Conservation (phyloP, 139 green algal species). For the Asterochloris sp. region DNA sequence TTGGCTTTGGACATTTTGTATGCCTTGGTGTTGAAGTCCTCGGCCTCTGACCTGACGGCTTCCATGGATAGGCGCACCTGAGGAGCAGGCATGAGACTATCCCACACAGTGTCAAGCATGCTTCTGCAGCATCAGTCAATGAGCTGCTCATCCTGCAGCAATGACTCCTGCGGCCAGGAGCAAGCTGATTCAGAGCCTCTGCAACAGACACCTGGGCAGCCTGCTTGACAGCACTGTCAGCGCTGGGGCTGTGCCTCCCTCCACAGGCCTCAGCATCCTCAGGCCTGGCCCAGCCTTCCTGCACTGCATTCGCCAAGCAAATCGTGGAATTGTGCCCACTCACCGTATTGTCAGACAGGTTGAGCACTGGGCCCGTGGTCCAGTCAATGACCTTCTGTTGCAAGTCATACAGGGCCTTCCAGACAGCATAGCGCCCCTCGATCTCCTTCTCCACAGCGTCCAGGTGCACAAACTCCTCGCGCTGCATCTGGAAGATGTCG, state of each 20-base stretch:
- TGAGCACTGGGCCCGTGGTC: constrained; percentile 64
- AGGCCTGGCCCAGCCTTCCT: too few species aligned
- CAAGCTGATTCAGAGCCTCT: too few species aligned
- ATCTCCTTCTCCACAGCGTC: constrained; percentile 51
- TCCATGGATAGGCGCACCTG: constrained; percentile 52
- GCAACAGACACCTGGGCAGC: too few species aligned
- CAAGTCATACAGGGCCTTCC: constrained; percentile 62
- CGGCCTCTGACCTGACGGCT: constrained; percentile 52
- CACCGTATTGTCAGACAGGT: constrained; percentile 33
- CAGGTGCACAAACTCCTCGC: constrained; percentile 50
- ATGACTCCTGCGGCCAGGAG: too few species aligned
- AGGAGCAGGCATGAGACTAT: neutral
- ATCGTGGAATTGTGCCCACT: neutral
- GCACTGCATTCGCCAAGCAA: too few species aligned
- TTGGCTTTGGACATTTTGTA: constrained; percentile 69
- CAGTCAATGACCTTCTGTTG: constrained; percentile 57
- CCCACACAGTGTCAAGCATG: too few species aligned
- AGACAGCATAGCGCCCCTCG: constrained; percentile 49
- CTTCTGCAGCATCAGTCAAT: too few species aligned
- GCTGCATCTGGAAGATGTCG: constrained; percentile 48
- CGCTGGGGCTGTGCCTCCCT: too few species aligned
- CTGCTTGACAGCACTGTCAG: too few species aligned
- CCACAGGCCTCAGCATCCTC: too few species aligned
- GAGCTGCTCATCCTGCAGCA: too few species aligned
- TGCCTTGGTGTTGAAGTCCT: constrained; percentile 53